Evolutionary conservation across 768 basidiomycete genomes (phyloP), one percentile per base, ranked within the genome.

Genomic region (Russula foetens): DNA sequence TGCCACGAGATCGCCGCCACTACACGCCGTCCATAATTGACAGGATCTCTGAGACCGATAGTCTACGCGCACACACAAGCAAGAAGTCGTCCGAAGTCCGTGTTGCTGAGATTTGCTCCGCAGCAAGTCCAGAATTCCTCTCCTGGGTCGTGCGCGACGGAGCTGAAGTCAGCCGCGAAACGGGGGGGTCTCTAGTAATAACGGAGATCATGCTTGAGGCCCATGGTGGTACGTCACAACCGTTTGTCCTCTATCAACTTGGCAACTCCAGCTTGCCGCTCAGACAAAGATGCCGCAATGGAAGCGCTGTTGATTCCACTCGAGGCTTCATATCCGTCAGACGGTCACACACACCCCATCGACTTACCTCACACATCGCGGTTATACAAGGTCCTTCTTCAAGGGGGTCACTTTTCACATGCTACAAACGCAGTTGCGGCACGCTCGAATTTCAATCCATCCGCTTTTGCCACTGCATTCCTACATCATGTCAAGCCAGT

Each of bases 321-420:
- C 21, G 71, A 79, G 2, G 67, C 72, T 1, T 75, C 83, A 6
- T 85, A 87, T 69, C 83, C 86, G 0, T 77, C 82, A 23, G 67
- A 76, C 6, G 81, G 84, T 53, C 58, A 75, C 12, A 78, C 80
- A 0, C 90, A 93, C 71, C 80, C 81, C 17, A 86, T 95, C 59
- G 87, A 95, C 68, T 78, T 93, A 14, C 83, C 92, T 1, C 91
- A 92, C 67, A 82, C 86, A 0, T 86, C 90, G 3, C 81, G 94
- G 43, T 69, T 94, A 51, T 95, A 92, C 79, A 97, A 97, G 71
- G 84, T 84, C 7, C 82, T 97, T 7, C 78, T 97, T 1, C 92
- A 95, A 69, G 94, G 94, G 6, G 94, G 94, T 0, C 92, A 95
- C 69, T 97, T 85, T 73, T 84, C 83, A 62, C 85, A 84, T 33